Evolutionary conservation across 2,329 filamentous ascomycete species (phyloP), one percentile per base, ranked within the genome.

Genomic region (Parastagonospora avenae): DNA sequence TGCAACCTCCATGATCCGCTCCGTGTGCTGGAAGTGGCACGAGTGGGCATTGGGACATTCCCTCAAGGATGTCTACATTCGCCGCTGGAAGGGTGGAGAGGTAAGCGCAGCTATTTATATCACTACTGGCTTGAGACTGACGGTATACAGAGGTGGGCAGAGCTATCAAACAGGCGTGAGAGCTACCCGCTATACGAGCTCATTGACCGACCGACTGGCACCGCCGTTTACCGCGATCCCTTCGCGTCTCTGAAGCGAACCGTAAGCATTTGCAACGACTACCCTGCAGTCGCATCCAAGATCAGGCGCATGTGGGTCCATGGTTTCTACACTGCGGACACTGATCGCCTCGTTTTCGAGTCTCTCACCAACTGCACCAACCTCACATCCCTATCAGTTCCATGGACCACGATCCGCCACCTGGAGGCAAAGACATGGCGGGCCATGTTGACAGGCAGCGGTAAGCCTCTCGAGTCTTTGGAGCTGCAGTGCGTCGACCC

Each of bases 241-340:
- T 81, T 79, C 65, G 71, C 73, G 45, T 78, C 77, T 1, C 71
- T 83, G 44, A 76, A 75, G 65, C 70, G 76, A 32, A 81, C 80
- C 4, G 74, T 77, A 15, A 66, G 69, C 30, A 75, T 82, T 19
- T 78, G 82, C 61, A 66, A 70, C 31, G 59, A 73, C 33, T 76
- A 75, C 42, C 77, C 80, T 1, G 65, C 73, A 28, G 70, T 81
- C 8, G 79, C 79, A 2, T 68, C 72, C 16, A 75, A 80, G 59
- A 79, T 82, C 48, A 77, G 76, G 48, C 77, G 80, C 39, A 73
- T 83, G 60, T 82, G 80, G 79, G 81, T 83, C 65, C 78, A 82
- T 50, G 80, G 80, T 42, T 82, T 82, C 65, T 78, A 82, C 67
- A 76, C 76, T 6, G 73, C 77, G 40, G 76, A 81, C 55, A 81